phyloP scores from a whole-genome alignment of 768 basidiomycete genomes.

The Russula foetens region DNA sequence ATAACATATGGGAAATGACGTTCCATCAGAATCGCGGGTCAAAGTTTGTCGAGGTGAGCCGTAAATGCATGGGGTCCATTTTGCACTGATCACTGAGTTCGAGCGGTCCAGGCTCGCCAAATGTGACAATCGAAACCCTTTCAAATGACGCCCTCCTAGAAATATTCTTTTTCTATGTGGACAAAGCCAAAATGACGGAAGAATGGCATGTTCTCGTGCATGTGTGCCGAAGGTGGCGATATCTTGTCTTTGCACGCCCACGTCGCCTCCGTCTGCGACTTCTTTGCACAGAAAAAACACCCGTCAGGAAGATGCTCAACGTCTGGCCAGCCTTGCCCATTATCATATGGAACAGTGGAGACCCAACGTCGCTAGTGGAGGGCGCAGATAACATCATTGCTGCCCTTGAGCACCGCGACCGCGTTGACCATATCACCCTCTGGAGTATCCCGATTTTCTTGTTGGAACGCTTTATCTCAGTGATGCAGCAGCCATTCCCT shows the following conservation, averaged over 20 bases:
- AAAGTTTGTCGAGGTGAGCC: neutral
- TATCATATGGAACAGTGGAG: neutral
- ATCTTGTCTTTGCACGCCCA: neutral
- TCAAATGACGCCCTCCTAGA: neutral
- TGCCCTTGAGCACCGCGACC: neutral
- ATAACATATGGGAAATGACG: too few species aligned
- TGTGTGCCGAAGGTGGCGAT: neutral
- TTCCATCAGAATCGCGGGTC: too few species aligned
- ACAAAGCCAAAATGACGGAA: neutral
- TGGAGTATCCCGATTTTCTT: neutral
- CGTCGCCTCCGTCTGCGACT: neutral
- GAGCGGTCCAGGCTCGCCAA: neutral
- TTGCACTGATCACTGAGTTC: neutral
- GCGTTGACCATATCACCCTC: neutral
- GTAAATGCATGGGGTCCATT: neutral
- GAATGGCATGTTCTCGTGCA: neutral
- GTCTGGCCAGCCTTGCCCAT: slow-evolving; percentile 2
- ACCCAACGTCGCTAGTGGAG: neutral
- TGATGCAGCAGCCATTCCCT: neutral
- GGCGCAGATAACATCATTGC: neutral
- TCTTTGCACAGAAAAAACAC: neutral
- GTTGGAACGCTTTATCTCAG: neutral
- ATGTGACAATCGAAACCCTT: neutral
- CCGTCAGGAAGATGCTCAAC: neutral
- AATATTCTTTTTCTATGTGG: neutral